A percentile compares a stretch with the other conserved stretches of the same genome.
Conservation (phyloP, 495 filamentous ascomycete genomes). For the Penicillium mononematosum region DNA sequence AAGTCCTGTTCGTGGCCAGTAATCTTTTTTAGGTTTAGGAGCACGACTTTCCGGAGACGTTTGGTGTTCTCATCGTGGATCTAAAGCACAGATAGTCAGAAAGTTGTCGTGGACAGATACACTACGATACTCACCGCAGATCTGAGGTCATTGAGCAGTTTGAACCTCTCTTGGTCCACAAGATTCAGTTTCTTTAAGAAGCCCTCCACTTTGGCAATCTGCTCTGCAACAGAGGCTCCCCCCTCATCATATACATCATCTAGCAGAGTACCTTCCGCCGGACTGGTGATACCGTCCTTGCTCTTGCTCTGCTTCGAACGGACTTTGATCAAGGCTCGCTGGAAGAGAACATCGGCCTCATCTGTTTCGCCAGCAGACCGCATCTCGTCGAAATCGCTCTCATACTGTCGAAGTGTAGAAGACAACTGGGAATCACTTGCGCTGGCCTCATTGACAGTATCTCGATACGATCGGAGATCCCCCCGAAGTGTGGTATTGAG, state of each 20-base stretch:
- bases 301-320: slow-evolving; percentile 60
- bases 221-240: slow-evolving; percentile 76
- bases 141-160: slow-evolving; percentile 94
- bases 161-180: slow-evolving; percentile 83
- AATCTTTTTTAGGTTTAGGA: slow-evolving; percentile 94
- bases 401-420: slow-evolving; percentile 76
- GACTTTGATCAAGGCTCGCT: slow-evolving; percentile 73
- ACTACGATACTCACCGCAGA: slow-evolving; percentile 68
- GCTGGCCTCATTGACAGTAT: slow-evolving; percentile 84
- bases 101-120: background rate
- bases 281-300: slow-evolving; percentile 61
- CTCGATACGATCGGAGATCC: slow-evolving; percentile 81
- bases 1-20: slow-evolving; percentile 78
- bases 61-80: slow-evolving; percentile 96
- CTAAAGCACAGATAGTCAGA: slow-evolving; percentile 43
- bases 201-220: slow-evolving; percentile 86
- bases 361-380: slow-evolving; percentile 81
- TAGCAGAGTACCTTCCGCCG: slow-evolving; percentile 73
- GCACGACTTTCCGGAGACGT: slow-evolving; percentile 53
- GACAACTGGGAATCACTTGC: slow-evolving; percentile 85
- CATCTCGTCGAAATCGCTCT: slow-evolving; percentile 94
- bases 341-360: slow-evolving; percentile 86
- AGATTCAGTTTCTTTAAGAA: slow-evolving; percentile 88
- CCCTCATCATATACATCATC: slow-evolving; percentile 89
- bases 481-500: slow-evolving; percentile 83